Base-by-base conservation (phyloP, 805 yeast genomes). In the Brettanomyces nanus region DNA sequence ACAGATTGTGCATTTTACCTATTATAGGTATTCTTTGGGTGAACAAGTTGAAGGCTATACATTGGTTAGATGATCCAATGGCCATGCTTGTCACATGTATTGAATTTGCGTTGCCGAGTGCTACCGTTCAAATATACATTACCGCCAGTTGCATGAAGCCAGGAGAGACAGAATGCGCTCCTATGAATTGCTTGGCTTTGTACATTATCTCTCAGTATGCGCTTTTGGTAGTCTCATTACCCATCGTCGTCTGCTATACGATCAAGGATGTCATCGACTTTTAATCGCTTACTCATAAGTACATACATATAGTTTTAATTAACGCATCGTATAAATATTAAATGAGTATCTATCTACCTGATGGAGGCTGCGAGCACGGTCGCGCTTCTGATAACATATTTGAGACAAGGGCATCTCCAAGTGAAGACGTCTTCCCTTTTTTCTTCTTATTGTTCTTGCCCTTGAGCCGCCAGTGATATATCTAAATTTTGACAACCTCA, bases 61-160 rank as follows among this genome's bases (percentile, higher is more conserved):
- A 73, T 10, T 73, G 79, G 80, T 62, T 64, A n/a, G 40, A 49
- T 48, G 69, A 47, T 34, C 52, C 56, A 4, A 52, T 61, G 68
- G 45, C 62, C 58, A 36, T 68, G 59, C 56, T 72, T 62, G 49
- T 69, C 59, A 52, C 53, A 11, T 69, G 69, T 13, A 49, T 75
- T 43, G 72, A 71, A 43, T 75, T 62, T 47, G 69, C 71, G 0
- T 57, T 73, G 20, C 80, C 80, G 3, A 70, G 71, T 49, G 80
- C 80, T 10, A 75, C 80, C 0, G 70, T 75, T 7, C 69, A 75
- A 50, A 71, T 73, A n/a, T 75, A 75, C 47, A 60, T 75, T 40
- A 75, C 80, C 4, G 80, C 79, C 2, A 68, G 73, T 47, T 68
- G 69, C 55, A 68, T 75, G 38, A 72, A 65, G 41, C 76, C 78